A percentile compares a stretch with the other conserved stretches of the same genome.
phyloP scores from a whole-genome alignment of 1,284 basidiomycete species.

The Lentinus polychrous region DNA sequence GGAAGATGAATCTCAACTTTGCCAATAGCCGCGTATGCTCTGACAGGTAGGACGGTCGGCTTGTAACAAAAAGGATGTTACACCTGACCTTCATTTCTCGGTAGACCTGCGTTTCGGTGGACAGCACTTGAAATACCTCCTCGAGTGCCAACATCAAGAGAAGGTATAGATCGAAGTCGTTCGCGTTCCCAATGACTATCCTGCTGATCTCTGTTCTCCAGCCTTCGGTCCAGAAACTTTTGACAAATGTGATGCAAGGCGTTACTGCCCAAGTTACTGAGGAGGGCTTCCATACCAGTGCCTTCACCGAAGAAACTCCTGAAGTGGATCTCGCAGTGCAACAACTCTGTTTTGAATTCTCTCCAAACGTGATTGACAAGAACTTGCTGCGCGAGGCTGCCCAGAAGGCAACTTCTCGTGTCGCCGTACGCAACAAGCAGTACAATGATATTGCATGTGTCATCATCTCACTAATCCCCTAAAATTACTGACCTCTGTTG shows the following conservation, averaged over 20 bases:
- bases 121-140: slow-evolving; percentile 62
- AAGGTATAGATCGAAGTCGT: slow-evolving; percentile 46
- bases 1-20: slow-evolving; percentile 3
- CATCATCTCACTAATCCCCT: slow-evolving; percentile 1
- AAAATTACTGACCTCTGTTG: slow-evolving; percentile 10
- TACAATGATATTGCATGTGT: slow-evolving; percentile 44
- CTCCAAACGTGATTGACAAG: slow-evolving; percentile 33
- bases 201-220: slow-evolving; percentile 24
- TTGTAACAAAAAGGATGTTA: too few relatives aligned
- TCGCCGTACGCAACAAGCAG: slow-evolving; percentile 35
- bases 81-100: slow-evolving; percentile 13
- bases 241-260: slow-evolving; percentile 69
- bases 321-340: slow-evolving; percentile 39
- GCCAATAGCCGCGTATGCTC: slow-evolving; percentile 49
- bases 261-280: slow-evolving; percentile 52
- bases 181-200: not conserved
- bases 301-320: slow-evolving; percentile 42
- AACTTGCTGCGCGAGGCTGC: slow-evolving; percentile 37
- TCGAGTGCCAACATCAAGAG: slow-evolving; percentile 87
- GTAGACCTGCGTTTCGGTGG: slow-evolving; percentile 61
- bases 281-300: slow-evolving; percentile 54
- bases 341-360: slow-evolving; percentile 45
- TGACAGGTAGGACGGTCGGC: slow-evolving; percentile 40
- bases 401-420: slow-evolving; percentile 34
- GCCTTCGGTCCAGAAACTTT: slow-evolving; percentile 90